Evolutionary conservation across 2,329 filamentous ascomycete species (phyloP), one percentile per base, ranked within the genome.

Genomic region (Grosmannia penicillata): DNA sequence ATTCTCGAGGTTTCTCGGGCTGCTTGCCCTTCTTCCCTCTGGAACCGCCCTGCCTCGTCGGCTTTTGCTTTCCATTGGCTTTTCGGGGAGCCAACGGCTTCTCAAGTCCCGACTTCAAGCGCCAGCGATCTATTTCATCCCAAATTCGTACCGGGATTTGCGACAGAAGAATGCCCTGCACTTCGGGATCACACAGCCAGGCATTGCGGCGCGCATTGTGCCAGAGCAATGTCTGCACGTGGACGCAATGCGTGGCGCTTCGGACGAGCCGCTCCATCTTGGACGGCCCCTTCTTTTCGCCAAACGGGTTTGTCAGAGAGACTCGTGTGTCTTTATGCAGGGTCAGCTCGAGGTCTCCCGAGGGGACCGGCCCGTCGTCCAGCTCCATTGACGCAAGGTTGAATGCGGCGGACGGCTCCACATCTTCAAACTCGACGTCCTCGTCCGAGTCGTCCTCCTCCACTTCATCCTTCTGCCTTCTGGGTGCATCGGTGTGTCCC

Each of bases 191-290:
- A 48, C 83, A 83, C 17, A 86, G 60, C 79, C 89, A 96, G 0
- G 74, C 66, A 54, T 96, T 95, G 30, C 83, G 75, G 13, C 91
- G 59, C 0, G 83, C 73, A 52, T 96, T 96, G 54, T 96, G 87
- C 68, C 81, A 95, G 43, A 98, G 69, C 14, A 98, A 63, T 37
- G 77, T 73, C 53, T 93, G 78, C 2, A 96, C 86, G 56, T 98
- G 91, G 48, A 94, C 68, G 48, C 83, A 82, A 56, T 98, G 91
- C 1, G 85, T 86, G 4, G 77, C 69, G 25, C 78, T 71, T 21
- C 91, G 72, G 40, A 89, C 81, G 43, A 76, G 72, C 37, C 84
- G 75, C 53, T 95, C 85, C 22, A 81, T 74, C 58, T 94, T 94
- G 3, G 82, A 81, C 0, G 83, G 82, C 0, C 85, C 87, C 53